phyloP scores from a whole-genome alignment of 75 land plant genomes.

The Isoetes taiwanensis region DNA sequence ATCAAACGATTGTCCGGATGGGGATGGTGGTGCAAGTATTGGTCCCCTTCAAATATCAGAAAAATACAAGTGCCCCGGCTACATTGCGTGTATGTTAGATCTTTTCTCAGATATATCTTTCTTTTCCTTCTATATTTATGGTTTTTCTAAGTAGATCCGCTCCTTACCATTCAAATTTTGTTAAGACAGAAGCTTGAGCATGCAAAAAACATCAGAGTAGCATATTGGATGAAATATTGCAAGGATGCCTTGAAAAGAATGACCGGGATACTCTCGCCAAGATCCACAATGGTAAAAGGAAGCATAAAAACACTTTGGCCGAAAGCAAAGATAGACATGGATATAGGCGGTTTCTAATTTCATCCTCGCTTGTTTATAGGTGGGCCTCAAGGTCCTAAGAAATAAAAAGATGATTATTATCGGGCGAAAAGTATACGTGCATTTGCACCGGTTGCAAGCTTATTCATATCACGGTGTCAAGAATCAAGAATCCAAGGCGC shows the following conservation, averaged over 20 bases:
- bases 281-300: conserved; percentile 8
- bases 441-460: too few relatives aligned
- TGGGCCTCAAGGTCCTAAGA: too few relatives aligned
- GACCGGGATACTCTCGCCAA: conserved; percentile 3
- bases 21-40: conserved; percentile 5
- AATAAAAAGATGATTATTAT: too few relatives aligned
- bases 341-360: too few relatives aligned
- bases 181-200: conserved; percentile 1
- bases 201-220: background rate
- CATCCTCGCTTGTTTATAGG: too few relatives aligned
- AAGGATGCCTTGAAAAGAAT: background rate
- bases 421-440: too few relatives aligned
- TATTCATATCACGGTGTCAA: too few relatives aligned
- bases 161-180: too few relatives aligned
- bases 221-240: conserved; percentile 7
- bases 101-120: background rate
- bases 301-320: too few relatives aligned
- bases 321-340: too few relatives aligned
- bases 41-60: conserved; percentile 5
- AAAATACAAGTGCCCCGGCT: background rate
- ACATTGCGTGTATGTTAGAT: background rate
- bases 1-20: background rate
- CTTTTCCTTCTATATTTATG: background rate
- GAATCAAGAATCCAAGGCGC: too few relatives aligned
- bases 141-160: background rate